Conservation (phyloP, 805 yeast genomes). For the Scheffersomyces stipitis region DNA sequence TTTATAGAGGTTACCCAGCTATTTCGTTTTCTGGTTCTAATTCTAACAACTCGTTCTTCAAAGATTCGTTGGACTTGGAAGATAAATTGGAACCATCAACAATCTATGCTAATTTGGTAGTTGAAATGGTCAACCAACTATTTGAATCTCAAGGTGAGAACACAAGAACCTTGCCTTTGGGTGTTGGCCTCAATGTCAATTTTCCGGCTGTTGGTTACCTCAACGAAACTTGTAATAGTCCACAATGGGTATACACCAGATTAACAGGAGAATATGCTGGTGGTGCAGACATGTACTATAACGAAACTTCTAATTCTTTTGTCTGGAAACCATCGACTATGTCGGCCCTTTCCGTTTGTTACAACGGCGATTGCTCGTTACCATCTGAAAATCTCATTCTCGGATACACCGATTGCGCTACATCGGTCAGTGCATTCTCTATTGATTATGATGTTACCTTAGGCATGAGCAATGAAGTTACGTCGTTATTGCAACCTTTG, state of each 20-base stretch:
- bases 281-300: constrained; percentile 7
- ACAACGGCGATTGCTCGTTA: constrained; percentile 10
- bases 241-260: constrained; percentile 11
- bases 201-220: constrained; percentile 16
- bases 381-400: constrained; percentile 12
- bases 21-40: constrained; percentile 27
- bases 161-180: constrained; percentile 16
- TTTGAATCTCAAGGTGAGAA: constrained; percentile 13
- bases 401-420: constrained; percentile 29
- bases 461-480: constrained; percentile 16
- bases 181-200: constrained; percentile 25
- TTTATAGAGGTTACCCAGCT: constrained; percentile 25
- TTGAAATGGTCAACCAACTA: constrained; percentile 19
- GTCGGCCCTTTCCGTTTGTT: constrained; percentile 16
- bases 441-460: constrained; percentile 45
- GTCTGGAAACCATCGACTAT: constrained; percentile 10
- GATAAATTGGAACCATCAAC: constrained; percentile 22
- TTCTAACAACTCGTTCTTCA: constrained; percentile 25
- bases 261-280: constrained; percentile 11
- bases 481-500: too few species aligned
- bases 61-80: constrained; percentile 17
- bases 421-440: constrained; percentile 48
- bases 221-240: constrained; percentile 24
- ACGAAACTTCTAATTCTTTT: constrained; percentile 4
- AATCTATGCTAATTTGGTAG: constrained; percentile 24